Evolutionary conservation across 306 rosid genomes (phyloP).

Genomic region (Crataegus laevigata): DNA sequence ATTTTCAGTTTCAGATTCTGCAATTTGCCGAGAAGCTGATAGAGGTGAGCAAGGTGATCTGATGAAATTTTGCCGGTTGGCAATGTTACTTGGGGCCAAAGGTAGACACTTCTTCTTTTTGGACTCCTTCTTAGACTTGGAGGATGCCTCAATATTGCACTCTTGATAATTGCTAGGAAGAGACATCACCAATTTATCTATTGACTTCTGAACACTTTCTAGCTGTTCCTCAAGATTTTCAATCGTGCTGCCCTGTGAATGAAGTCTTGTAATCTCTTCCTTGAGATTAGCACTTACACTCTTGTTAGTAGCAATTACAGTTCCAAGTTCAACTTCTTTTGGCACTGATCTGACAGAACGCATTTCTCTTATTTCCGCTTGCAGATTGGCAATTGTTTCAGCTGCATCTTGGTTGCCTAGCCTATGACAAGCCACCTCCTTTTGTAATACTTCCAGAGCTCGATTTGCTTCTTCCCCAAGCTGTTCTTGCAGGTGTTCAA

Average conservation of each 20-base stretch:
- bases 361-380: conserved; percentile 93
- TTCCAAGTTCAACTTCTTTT: conserved; percentile 73
- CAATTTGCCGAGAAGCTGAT: conserved; percentile 62
- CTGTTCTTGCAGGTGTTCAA: conserved; percentile 98
- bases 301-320: conserved; percentile 52
- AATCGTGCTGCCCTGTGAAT: conserved; percentile 95
- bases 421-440: conserved; percentile 98
- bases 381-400: conserved; percentile 95
- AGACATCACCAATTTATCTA: conserved; percentile 96
- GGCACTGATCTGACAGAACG: conserved; percentile 49
- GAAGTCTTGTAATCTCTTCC: conserved; percentile 96
- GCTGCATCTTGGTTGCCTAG: conserved; percentile 99
- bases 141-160: conserved; percentile 41
- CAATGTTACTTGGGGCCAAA: conserved; percentile 56
- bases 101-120: conserved; percentile 80
- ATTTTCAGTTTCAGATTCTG: conserved; percentile 71
- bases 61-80: conserved; percentile 61
- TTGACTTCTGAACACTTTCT: conserved; percentile 95
- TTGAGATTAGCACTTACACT: conserved; percentile 96
- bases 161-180: conserved; percentile 73
- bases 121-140: conserved; percentile 62
- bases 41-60: conserved; percentile 93
- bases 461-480: conserved; percentile 97
- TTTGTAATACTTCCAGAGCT: conserved; percentile 91
- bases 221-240: conserved; percentile 97